Conservation (phyloP, 805 yeast genomes). For the Saccharomycopsis oosterbeekiorum region DNA sequence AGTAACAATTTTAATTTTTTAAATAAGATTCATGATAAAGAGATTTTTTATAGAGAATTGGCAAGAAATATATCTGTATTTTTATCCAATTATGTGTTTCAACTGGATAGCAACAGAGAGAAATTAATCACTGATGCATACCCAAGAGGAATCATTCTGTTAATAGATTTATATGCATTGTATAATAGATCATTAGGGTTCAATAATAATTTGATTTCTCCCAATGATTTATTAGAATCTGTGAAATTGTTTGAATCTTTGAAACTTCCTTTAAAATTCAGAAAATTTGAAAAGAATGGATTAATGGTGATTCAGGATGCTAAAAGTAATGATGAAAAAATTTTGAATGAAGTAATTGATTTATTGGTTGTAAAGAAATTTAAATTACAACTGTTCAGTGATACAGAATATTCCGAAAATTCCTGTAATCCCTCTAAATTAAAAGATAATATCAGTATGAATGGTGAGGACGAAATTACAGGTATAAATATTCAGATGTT, state of each 20-base stretch:
- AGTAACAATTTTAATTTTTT: slow-evolving; percentile 19
- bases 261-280: slow-evolving; percentile 44
- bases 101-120: not conserved
- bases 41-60: slow-evolving; percentile 15
- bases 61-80: slow-evolving; percentile 15
- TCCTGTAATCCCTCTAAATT: not conserved
- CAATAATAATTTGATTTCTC: slow-evolving; percentile 57
- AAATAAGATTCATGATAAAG: slow-evolving; percentile 14
- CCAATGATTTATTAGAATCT: slow-evolving; percentile 57
- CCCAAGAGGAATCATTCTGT: slow-evolving; percentile 49
- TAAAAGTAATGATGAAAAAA: slow-evolving; percentile 26
- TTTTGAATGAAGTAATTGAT: slow-evolving; percentile 29
- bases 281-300: slow-evolving; percentile 30
- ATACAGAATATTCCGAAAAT: slow-evolving; percentile 25
- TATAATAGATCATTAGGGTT: slow-evolving; percentile 58
- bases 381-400: slow-evolving; percentile 22
- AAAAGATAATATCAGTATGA: slow-evolving; percentile 21
- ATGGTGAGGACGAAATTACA: slow-evolving; percentile 20
- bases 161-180: slow-evolving; percentile 52
- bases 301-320: slow-evolving; percentile 33
- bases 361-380: slow-evolving; percentile 26
- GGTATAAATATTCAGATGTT: slow-evolving; percentile 30
- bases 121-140: slow-evolving; percentile 18
- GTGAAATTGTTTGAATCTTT: slow-evolving; percentile 46
- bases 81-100: slow-evolving; percentile 13